Evolutionary conservation across 179 eudicot species (phyloP), one percentile per base, ranked within the genome.

Genomic region (Silene vulgaris): DNA sequence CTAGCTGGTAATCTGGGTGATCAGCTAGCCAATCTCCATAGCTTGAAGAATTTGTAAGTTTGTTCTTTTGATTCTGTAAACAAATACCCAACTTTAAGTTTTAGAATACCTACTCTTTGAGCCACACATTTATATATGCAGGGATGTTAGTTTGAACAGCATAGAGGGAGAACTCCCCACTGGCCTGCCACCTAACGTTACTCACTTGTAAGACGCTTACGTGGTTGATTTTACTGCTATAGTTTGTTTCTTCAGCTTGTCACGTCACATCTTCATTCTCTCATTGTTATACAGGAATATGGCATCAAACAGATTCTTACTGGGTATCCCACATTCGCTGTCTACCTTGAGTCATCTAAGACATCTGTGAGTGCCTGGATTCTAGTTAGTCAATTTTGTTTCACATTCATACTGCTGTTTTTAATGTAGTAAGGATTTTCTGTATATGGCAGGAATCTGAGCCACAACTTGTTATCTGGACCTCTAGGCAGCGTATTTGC

Each of bases 381-480:
- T 23, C 56, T 5, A 69, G 8, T 69, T 6, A 11, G 19, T 12
- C 32, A 32, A 65, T 29, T 32, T 13, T 37, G 5, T 26, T 8
- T 14, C 43, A 17, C 62, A 40, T 62, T 65, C 29, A 20, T 54
- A 29, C 12, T 3, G 23, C n/a, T 75, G 17, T 63, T 28, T 50
- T 32, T 4, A 5, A 16, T 20, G 29, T n/a, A 54, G 20, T 80
- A 13, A 5, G 7, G 50, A 4, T 76, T 30, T 29, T 72, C 77
- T 78, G 72, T 75, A 67, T 35, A 8, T 76, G 80, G 81, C 83
- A 94, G 98, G 91, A 94, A 94, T 74, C 78, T 94, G 83, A 92
- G 98, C 85, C 92, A 84, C 82, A 94, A 94, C 80, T 62, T 75
- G 54, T 71, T 94, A 79, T 83, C 87, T 80, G 97, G 98, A 78